These are phyloP conservation scores for Iris pallida DNA, from an alignment of 116 monocot species.

Conservation along the genomic window DNA sequence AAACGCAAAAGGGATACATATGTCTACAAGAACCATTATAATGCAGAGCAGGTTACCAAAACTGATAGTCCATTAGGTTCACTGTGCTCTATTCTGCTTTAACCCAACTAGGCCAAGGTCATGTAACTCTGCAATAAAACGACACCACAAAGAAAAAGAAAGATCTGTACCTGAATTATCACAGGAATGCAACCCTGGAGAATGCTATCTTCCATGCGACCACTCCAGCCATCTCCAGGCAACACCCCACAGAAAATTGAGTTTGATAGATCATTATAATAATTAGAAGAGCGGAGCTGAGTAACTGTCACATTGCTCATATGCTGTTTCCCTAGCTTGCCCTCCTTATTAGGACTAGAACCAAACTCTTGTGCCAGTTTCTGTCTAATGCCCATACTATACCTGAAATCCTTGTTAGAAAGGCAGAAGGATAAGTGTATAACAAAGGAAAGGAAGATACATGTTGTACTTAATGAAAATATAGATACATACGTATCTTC, in stretches of 20 bases:
- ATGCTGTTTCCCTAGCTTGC: constrained; percentile 75
- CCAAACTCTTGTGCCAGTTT: constrained; percentile 73
- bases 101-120: neutral
- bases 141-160: neutral
- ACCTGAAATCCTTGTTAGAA: constrained; percentile 36
- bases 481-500: constrained; percentile 62
- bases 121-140: neutral
- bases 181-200: constrained; percentile 92
- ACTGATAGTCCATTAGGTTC: no score
- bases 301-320: constrained; percentile 63
- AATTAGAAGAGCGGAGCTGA: constrained; percentile 38
- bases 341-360: constrained; percentile 74
- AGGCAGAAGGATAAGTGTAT: neutral
- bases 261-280: constrained; percentile 55
- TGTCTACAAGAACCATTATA: no score
- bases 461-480: neutral
- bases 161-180: constrained; percentile 64
- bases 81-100: no score
- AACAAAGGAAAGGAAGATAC: neutral
- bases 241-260: constrained; percentile 90
- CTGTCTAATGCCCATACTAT: constrained; percentile 91
- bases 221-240: constrained; percentile 98
- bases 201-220: constrained; percentile 88
- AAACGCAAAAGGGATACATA: no score
- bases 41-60: no score